A percentile compares a stretch with the other conserved stretches of the same genome.
Evolutionary conservation across 2,329 filamentous ascomycete genomes (phyloP).

Genomic region (Amauroascus niger): DNA sequence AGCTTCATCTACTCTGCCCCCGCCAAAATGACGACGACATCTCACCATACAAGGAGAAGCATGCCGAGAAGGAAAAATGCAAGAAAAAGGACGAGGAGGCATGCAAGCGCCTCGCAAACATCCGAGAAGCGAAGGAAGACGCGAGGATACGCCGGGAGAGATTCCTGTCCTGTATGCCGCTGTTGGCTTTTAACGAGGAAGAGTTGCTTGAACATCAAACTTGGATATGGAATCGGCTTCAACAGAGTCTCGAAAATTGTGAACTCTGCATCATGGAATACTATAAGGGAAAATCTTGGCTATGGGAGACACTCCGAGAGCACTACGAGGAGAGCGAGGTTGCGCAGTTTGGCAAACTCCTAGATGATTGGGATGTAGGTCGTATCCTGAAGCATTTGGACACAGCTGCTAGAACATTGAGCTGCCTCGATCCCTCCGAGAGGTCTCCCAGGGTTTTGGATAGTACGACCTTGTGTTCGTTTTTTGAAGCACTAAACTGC

Average conservation of each 20-base stretch:
- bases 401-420: constrained; percentile 48
- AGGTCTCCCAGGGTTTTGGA: constrained; percentile 45
- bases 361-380: constrained; percentile 52
- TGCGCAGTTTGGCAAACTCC: constrained; percentile 44
- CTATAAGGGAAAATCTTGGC: constrained; percentile 57
- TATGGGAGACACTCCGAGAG: constrained; percentile 55
- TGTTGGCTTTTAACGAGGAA: constrained; percentile 57
- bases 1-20: constrained; percentile 59
- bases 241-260: constrained; percentile 53
- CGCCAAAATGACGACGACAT: constrained; percentile 53
- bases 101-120: constrained; percentile 26
- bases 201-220: constrained; percentile 51
- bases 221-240: constrained; percentile 50
- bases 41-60: constrained; percentile 52
- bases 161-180: constrained; percentile 57
- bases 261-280: constrained; percentile 64
- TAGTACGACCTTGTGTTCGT: constrained; percentile 58
- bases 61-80: constrained; percentile 8
- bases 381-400: constrained; percentile 52
- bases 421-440: constrained; percentile 41
- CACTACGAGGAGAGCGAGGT: constrained; percentile 41
- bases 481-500: constrained; percentile 84
- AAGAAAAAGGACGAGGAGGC: constrained; percentile 36
- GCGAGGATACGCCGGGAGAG: constrained; percentile 49
- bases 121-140: constrained; percentile 43